Conservation (phyloP, 1,284 basidiomycete species). For the Schizophyllum amplum region DNA sequence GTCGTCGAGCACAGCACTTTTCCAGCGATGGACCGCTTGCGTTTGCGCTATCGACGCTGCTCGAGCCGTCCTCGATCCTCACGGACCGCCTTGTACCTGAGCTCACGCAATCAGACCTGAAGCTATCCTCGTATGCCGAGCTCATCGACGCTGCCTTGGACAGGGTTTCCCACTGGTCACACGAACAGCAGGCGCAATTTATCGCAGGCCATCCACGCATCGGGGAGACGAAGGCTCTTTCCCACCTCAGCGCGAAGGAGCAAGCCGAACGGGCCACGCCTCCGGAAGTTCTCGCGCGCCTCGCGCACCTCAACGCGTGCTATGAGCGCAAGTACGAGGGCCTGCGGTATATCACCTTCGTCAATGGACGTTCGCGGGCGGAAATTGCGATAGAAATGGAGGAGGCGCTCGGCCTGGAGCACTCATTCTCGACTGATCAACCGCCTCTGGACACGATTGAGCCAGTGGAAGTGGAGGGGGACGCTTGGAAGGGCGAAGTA, state of each 20-base stretch:
- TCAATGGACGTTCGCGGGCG: constrained; percentile 72
- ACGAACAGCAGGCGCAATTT: constrained; percentile 56
- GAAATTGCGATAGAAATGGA: constrained; percentile 78
- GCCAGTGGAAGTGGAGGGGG: constrained; percentile 33
- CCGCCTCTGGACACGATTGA: constrained; percentile 30
- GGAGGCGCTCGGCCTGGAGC: constrained; percentile 43
- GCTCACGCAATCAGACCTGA: constrained; percentile 22
- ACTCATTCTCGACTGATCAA: constrained; percentile 35
- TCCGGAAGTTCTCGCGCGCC: constrained; percentile 56
- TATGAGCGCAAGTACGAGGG: constrained; percentile 73
- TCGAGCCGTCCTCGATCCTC: constrained; percentile 66
- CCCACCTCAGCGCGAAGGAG: constrained; percentile 67
- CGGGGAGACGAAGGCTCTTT: constrained; percentile 71
- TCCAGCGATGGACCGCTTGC: background rate
- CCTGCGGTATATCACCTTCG: constrained; percentile 84
- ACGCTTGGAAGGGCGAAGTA: constrained; percentile 57
- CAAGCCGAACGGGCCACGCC: constrained; percentile 55
- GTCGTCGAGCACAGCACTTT: no score
- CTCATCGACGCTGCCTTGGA: constrained; percentile 55
- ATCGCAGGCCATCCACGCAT: constrained; percentile 83
- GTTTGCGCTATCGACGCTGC: constrained; percentile 40
- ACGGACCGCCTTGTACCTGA: constrained; percentile 47
- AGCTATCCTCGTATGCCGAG: constrained; percentile 38
- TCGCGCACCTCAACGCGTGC: constrained; percentile 62
- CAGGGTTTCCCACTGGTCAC: constrained; percentile 50